Evolutionary conservation across 495 filamentous ascomycete genomes (phyloP).

Genomic region (Tuber melanosporum): DNA sequence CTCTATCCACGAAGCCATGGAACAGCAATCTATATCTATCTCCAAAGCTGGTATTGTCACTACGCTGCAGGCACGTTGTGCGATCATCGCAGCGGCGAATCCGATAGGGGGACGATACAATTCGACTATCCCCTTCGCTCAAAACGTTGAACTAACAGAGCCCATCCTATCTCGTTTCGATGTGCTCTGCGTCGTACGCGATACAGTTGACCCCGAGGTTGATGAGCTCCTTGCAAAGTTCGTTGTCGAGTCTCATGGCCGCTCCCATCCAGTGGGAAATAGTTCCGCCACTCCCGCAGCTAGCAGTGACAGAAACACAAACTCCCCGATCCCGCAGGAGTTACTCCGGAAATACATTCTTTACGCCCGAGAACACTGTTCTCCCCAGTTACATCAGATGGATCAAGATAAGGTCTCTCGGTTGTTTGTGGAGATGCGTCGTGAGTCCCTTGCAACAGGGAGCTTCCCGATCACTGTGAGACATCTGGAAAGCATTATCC

Average conservation of each 20-base stretch:
- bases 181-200: slow-evolving; percentile 92
- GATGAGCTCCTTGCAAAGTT: slow-evolving; percentile 93
- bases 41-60: slow-evolving; percentile 99
- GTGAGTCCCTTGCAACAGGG: slow-evolving; percentile 84
- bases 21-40: slow-evolving; percentile 99
- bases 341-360: slow-evolving; percentile 94
- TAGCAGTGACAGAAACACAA: slow-evolving; percentile 1
- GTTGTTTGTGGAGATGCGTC: slow-evolving; percentile 91
- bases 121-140: slow-evolving; percentile 83
- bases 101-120: slow-evolving; percentile 96
- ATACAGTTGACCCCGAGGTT: slow-evolving; percentile 93
- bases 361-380: slow-evolving; percentile 83
- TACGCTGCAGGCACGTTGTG: slow-evolving; percentile 93
- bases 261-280: slow-evolving; percentile 63
- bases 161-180: slow-evolving; percentile 98
- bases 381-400: slow-evolving; percentile 93
- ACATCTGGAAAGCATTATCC: slow-evolving; percentile 96
- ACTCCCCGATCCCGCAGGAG: slow-evolving; percentile 68
- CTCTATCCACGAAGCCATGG: slow-evolving; percentile 99
- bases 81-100: slow-evolving; percentile 95
- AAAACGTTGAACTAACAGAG: slow-evolving; percentile 96
- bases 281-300: slow-evolving; percentile 10
- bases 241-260: slow-evolving; percentile 85
- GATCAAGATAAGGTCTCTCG: slow-evolving; percentile 95
- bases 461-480: slow-evolving; percentile 98